Evolutionary conservation across 441 rosid species (phyloP).

Genomic region (Hura crepitans): DNA sequence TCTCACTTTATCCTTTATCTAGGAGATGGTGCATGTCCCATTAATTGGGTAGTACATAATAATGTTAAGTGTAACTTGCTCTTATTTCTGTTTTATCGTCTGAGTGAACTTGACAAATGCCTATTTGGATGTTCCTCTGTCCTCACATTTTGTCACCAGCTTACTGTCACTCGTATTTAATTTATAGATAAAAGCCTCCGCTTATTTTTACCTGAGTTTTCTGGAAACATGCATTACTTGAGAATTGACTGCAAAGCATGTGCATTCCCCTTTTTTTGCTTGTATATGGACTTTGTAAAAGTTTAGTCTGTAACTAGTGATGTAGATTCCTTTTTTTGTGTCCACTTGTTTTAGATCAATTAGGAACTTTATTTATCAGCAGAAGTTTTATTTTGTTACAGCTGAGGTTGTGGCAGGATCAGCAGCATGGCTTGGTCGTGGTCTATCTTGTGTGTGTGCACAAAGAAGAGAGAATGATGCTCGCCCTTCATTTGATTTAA

Average conservation of each 20-base stretch:
- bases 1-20: background rate
- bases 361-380: conserved; percentile 27
- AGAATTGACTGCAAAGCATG: conserved; percentile 7
- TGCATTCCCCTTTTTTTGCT: background rate
- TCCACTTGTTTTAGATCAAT: conserved; percentile 6
- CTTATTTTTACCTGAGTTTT: background rate
- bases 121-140: background rate
- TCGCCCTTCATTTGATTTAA: conserved; percentile 85
- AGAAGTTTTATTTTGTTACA: conserved; percentile 42
- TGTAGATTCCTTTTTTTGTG: background rate
- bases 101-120: background rate
- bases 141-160: background rate
- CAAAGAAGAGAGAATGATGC: conserved; percentile 88
- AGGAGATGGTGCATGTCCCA: background rate
- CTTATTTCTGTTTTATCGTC: too few relatives aligned
- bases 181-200: background rate
- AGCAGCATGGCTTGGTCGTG: conserved; percentile 95
- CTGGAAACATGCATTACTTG: background rate
- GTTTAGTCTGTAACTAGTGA: background rate
- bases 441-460: conserved; percentile 96
- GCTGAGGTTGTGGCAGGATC: conserved; percentile 98
- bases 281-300: background rate
- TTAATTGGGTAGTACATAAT: too few relatives aligned
- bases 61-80: too few relatives aligned
- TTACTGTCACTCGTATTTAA: background rate